phyloP scores from a whole-genome alignment of 768 basidiomycete genomes.

The Termitomyces titanicus region DNA sequence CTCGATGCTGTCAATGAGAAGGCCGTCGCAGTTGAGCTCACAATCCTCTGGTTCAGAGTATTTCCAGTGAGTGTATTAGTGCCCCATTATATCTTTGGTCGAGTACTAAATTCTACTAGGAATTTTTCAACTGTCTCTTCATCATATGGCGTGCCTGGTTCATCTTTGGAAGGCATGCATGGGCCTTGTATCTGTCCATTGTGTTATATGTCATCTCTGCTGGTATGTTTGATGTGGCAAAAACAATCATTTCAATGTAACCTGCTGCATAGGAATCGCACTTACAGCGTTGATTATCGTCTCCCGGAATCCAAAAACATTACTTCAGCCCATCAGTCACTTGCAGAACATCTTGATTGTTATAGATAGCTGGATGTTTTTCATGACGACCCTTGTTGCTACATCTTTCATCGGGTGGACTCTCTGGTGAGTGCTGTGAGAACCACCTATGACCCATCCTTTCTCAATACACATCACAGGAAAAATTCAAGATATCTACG shows the following conservation, averaged over 20 bases:
- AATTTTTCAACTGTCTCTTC: background rate
- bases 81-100: no score
- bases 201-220: background rate
- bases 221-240: background rate
- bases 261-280: background rate
- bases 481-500: background rate
- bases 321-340: background rate
- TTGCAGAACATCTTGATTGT: background rate
- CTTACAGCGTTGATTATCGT: background rate
- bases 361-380: background rate
- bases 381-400: background rate
- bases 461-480: background rate
- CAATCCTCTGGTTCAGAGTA: fast-evolving
- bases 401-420: background rate
- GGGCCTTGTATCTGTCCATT: background rate
- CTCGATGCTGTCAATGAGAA: background rate
- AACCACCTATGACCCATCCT: background rate
- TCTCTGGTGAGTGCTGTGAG: background rate
- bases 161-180: background rate
- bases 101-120: no score
- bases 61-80: background rate
- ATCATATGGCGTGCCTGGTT: background rate
- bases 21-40: background rate
- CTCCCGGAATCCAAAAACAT: background rate
- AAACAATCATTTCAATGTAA: no score